A percentile compares a stretch with the other conserved stretches of the same genome.
phyloP scores from a whole-genome alignment of 305 asterid species.

The Salvia sclarea region DNA sequence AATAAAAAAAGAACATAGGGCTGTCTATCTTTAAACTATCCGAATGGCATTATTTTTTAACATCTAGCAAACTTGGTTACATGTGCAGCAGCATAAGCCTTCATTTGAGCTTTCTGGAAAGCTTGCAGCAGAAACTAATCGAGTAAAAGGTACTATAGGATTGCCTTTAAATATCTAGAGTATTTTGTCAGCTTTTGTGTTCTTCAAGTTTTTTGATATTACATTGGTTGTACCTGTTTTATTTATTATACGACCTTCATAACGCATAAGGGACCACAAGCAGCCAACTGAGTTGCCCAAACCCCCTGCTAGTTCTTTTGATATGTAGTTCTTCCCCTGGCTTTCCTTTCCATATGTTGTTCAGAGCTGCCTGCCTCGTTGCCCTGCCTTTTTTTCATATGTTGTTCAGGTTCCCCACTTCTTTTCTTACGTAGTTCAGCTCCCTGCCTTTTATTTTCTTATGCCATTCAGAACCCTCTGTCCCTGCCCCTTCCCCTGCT shows the following conservation, averaged over 20 bases:
- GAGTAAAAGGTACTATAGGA: conserved; percentile 66
- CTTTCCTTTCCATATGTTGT: neutral
- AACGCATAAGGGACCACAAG: neutral
- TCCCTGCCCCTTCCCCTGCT: too few relatives aligned
- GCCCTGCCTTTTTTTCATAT: neutral
- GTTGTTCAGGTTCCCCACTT: neutral
- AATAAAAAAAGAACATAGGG: neutral
- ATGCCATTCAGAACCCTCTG: too few relatives aligned
- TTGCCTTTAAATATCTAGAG: conserved; percentile 5
- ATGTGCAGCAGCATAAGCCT: conserved; percentile 88
- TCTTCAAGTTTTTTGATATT: conserved; percentile 12
- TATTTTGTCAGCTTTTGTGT: neutral
- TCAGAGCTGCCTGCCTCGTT: neutral
- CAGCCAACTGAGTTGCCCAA: neutral
- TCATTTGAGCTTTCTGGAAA: conserved; percentile 98
- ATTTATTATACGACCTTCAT: neutral
- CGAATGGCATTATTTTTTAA: conserved; percentile 21
- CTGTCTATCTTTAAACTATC: neutral
- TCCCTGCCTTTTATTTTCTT: neutral
- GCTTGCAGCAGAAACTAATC: conserved; percentile 97
- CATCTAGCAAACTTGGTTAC: conserved; percentile 22
- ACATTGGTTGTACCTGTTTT: conserved; percentile 8
- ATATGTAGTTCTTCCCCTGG: neutral
- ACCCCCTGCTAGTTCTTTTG: too few relatives aligned
- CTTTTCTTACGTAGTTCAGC: neutral